Evolutionary conservation across 2,329 filamentous ascomycete genomes (phyloP), one percentile per base, ranked within the genome.

Genomic region (Aureobasidium lini): DNA sequence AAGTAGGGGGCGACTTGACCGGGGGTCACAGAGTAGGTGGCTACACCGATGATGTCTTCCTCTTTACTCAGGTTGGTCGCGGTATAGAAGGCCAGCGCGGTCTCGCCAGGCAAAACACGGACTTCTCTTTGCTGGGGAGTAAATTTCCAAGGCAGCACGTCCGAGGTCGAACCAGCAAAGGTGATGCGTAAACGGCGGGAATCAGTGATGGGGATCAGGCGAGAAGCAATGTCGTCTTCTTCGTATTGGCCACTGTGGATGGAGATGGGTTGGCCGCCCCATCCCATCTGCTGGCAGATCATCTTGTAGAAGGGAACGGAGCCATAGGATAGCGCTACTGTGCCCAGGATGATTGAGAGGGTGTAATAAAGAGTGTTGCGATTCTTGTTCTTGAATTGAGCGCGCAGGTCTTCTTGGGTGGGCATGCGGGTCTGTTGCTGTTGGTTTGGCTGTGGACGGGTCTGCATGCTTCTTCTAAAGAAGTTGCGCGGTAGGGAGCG

Each of bases 81-180:
- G 6, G 90, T 99, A 76, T 96, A 99, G 73, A 99, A 99, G 3
- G 95, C 94, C 64, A 99, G 79, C 4, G 94, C 94, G 2, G 94
- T 99, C 79, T 99, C 94, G 64, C 95, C 95, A 0, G 94, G 95
- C 1, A 97, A 80, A 1, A 99, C 93, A 60, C 90, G 85, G 56
- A 99, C 94, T 78, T 99, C 94, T 60, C 93, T 89, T 78, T 99
- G 94, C 75, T 99, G 94, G 1, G 94, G 94, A 1, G 85, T 85
- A 74, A 99, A 99, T 72, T 96, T 96, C 94, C 94, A 99, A 0
- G 93, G 92, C 31, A 99, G 81, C 0, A 96, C 86, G 71, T 97
- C 94, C 1, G 93, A 97, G 1, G 96, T 92, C 31, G 90, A 95
- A 49, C 92, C 89, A 70, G 91, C 94, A 82, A 99, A 99, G 29